These are phyloP conservation scores for Exutisphaerella laricina DNA, from an alignment of 2,329 filamentous ascomycete species.

Conservation along the genomic window DNA sequence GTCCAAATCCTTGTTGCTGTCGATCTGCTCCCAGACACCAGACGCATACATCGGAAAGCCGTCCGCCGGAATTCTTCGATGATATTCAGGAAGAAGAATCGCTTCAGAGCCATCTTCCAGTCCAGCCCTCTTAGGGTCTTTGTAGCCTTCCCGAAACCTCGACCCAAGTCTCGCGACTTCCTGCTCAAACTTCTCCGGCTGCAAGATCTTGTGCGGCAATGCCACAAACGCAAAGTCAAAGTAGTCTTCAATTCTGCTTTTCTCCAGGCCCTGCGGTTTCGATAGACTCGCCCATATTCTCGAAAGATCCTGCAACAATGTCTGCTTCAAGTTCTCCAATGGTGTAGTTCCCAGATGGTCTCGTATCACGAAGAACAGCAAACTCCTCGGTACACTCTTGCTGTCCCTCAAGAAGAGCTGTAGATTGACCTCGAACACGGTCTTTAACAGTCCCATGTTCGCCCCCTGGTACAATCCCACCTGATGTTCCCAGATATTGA, in stretches of 20 bases:
- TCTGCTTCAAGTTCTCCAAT: constrained; percentile 81
- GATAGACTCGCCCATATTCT: constrained; percentile 91
- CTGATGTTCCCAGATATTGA: constrained; percentile 99
- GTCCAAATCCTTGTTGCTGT: constrained; percentile 97
- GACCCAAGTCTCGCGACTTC: constrained; percentile 75
- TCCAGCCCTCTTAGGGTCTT: constrained; percentile 57
- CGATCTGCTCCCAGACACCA: constrained; percentile 96
- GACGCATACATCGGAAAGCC: constrained; percentile 93
- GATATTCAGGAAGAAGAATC: constrained; percentile 89
- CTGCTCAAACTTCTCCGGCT: constrained; percentile 80
- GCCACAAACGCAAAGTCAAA: constrained; percentile 98
- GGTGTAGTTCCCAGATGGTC: constrained; percentile 93
- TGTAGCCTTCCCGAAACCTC: constrained; percentile 77
- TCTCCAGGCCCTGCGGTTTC: constrained; percentile 83
- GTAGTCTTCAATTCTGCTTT: constrained; percentile 88
- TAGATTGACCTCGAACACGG: constrained; percentile 97
- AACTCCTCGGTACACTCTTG: constrained; percentile 81
- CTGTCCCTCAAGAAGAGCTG: constrained; percentile 95
- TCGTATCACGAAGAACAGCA: constrained; percentile 97
- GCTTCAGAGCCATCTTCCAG: constrained; percentile 68
- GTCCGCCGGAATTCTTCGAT: constrained; percentile 90
- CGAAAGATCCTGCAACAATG: constrained; percentile 80
- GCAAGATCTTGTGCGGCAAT: constrained; percentile 91
- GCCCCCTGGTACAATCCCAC: constrained; percentile 96
- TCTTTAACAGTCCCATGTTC: constrained; percentile 98